Base-by-base conservation (phyloP, 148 eudicot species). In the Mesembryanthemum crystallinum region DNA sequence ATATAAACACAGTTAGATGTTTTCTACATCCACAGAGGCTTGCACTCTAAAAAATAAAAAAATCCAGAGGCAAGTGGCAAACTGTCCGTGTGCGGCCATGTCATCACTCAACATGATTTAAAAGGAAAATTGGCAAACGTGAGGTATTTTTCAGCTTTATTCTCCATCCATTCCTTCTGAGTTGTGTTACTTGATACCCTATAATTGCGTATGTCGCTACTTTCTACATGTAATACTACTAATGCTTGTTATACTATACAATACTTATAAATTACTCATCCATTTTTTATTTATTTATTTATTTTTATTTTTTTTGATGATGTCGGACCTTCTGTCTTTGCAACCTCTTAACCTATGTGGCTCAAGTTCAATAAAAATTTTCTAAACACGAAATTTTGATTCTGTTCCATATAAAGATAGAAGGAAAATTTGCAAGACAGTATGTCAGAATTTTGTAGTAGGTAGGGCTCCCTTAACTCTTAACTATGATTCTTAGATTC, bases 71-170 rank as follows among this genome's bases (percentile, higher is more conserved):
- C 52, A 64, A 43, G 68, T 47, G 42, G 14, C 62, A 54, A 24
- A 62, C 17, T 52, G 27, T 75, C 78, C 21, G 17, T 15, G 57
- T 28, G 28, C 30, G 37, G 51, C 23, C 32, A 24, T 76, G 55
- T 57, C 72, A 23, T 57, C 43, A 35, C 70, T 69, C 71, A 3
- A 11, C 11, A 43, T 27, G n/a, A 42, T 30, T 43, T 28, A 12
- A 54, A 51, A 72, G 52, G 52, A 61, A 58, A 32, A 30, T 73
- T 49, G 63, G 68, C 55, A 45, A 39, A 69, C 73, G 24, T 3
- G 24, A 79, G 82, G 82, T 79, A 79, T 61, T 73, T 72, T 43
- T 24, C 35, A 21, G 77, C 67, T 66, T 59, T 72, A 20, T 74
- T 32, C 35, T 73, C 65, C 25, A 42, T 63, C 12, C 18, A 39